A percentile compares a stretch with the other conserved stretches of the same genome.
phyloP scores from a whole-genome alignment of 768 basidiomycete species.

The Coprinopsis sp. region DNA sequence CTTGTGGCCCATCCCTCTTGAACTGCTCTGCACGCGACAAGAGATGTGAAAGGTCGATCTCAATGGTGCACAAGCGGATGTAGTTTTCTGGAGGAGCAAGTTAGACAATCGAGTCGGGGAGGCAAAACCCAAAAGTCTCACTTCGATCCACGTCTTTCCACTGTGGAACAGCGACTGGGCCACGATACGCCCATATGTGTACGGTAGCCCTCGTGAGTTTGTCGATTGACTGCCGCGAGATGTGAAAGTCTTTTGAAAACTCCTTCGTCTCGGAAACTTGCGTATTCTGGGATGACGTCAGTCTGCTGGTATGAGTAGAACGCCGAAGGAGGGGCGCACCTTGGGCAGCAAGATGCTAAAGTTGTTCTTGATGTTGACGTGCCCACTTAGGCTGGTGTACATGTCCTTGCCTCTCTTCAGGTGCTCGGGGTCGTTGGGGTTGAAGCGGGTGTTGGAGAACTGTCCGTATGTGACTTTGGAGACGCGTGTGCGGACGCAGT shows the following conservation, averaged over 20 bases:
- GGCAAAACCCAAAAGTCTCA: not conserved
- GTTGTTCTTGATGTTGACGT: conserved; percentile 32
- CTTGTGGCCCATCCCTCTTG: conserved; percentile 2
- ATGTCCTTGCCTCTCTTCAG: conserved; percentile 11
- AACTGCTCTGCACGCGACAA: conserved; percentile 5
- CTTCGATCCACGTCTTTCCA: conserved; percentile 13
- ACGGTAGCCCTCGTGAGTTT: conserved; percentile 8
- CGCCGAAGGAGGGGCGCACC: conserved; percentile 23
- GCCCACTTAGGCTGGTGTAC: conserved; percentile 35
- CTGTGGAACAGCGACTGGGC: conserved; percentile 4
- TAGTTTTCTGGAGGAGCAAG: conserved; percentile 11
- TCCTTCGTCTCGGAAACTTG: conserved; percentile 19
- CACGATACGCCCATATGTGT: conserved; percentile 13
- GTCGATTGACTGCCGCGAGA: conserved; percentile 9
- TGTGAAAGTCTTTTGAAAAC: conserved; percentile 14
- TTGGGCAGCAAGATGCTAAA: conserved; percentile 41
- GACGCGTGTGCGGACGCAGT: conserved; percentile 10
- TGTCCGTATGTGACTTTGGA: conserved; percentile 10
- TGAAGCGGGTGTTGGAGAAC: not conserved
- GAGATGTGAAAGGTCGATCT: conserved; percentile 15
- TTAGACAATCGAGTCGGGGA: conserved; percentile 18
- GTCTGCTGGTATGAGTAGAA: not conserved
- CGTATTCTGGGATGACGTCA: conserved; percentile 13
- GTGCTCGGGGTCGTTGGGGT: conserved; percentile 2
- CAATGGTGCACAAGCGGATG: conserved; percentile 17